Evolutionary conservation across 208 protist genomes (phyloP), one percentile per base, ranked within the genome.

Genomic region (Acanthamoeba triangularis): DNA sequence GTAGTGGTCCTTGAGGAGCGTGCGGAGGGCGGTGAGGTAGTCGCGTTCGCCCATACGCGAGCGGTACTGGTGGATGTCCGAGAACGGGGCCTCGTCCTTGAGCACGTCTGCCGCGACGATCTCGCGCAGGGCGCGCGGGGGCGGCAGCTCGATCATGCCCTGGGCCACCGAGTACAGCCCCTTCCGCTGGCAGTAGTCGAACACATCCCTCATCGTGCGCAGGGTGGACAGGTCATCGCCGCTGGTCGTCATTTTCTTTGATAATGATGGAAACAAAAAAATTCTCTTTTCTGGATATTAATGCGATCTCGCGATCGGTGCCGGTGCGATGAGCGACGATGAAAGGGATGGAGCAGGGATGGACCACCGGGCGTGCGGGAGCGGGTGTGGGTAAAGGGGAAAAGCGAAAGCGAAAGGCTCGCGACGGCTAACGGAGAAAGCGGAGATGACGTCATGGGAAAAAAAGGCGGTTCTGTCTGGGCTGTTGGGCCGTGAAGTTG

Each of bases 141-240:
- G 88, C 37, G 88, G 88, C 13, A 93, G 88, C 74, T 93, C 88
- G 41, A 93, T 93, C 88, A 93, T 93, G 65, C 88, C 88, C 74
- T 93, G 88, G n/a, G 88, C 88, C 23, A 93, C 52, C 69, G 69
- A 80, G 69, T 80, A 78, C n/a, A 93, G 65, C 10, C 74, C 74
- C 35, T 93, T 93, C 54, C 52, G 65, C 52, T 93, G 65, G 88
- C 88, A 93, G 88, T 82, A 93, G 56, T 93, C 88, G 35, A 93
- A 93, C 37, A 93, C 74, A 49, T 93, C 88, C 41, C 88, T 37
- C 88, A 93, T 93, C 37, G 88, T 93, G 56, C 69, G 69, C 69
- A 80, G 69, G 18, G 16, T 41, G 13, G 69, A 80, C 30, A 80
- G 33, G 20, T 80, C 69, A 33, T 80, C 69, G 37, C 18, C n/a